These are phyloP conservation scores for Ophiocytium majus DNA, from an alignment of 352 stramenopile genomes.

Conservation along the genomic window DNA sequence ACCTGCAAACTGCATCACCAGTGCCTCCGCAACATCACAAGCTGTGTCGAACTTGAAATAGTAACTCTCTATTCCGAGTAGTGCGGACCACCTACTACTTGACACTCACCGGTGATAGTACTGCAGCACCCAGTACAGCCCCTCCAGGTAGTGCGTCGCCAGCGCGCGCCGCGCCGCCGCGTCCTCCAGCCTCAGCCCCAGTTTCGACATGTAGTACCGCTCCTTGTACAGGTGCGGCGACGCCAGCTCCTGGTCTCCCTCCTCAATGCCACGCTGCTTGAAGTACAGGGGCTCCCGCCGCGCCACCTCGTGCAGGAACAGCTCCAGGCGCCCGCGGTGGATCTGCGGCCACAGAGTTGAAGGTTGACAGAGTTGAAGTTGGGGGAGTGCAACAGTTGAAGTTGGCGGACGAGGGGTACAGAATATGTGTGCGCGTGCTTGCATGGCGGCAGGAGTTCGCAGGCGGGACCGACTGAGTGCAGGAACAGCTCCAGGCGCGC, in stretches of 20 bases:
- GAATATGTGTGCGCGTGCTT: too few relatives aligned
- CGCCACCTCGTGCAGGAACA: conserved; percentile 67
- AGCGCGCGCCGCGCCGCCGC: conserved; percentile 61
- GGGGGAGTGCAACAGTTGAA: too few relatives aligned
- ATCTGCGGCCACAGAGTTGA: too few relatives aligned
- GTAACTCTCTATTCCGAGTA: too few relatives aligned
- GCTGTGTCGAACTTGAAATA: background rate
- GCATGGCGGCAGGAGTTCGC: too few relatives aligned
- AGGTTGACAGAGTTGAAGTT: too few relatives aligned
- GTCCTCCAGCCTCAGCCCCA: conserved; percentile 62
- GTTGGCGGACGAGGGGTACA: too few relatives aligned
- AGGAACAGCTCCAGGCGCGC: too few relatives aligned
- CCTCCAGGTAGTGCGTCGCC: conserved; percentile 70
- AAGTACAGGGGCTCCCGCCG: conserved; percentile 64
- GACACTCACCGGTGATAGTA: conserved; percentile 94
- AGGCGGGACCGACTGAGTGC: too few relatives aligned
- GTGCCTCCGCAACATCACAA: background rate
- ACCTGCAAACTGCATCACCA: too few relatives aligned
- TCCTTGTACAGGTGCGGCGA: conserved; percentile 56
- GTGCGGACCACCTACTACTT: too few relatives aligned
- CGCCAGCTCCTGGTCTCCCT: conserved; percentile 62
- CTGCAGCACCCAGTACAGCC: conserved; percentile 93
- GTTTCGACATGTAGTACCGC: conserved; percentile 74
- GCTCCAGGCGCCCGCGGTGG: conserved; percentile 72
- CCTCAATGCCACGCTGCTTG: conserved; percentile 64